Conservation (phyloP, 495 filamentous ascomycete species). For the Rusavskia elegans region DNA sequence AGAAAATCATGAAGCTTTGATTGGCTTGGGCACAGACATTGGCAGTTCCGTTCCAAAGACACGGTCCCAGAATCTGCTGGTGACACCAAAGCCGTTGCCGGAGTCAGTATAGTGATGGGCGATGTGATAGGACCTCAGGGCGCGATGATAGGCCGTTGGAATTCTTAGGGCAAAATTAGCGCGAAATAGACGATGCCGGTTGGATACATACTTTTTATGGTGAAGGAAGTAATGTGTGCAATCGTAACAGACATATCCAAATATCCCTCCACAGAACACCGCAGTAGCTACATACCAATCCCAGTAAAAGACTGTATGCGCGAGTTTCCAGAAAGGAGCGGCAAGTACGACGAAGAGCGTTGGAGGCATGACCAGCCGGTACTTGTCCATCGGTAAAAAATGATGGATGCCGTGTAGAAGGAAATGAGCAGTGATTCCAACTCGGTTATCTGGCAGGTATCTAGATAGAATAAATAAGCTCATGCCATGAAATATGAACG, state of each 20-base stretch:
- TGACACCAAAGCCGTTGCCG: conserved; percentile 96
- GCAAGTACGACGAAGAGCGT: conserved; percentile 75
- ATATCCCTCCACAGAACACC: conserved; percentile 79
- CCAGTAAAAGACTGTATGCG: conserved; percentile 68
- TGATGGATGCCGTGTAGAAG: conserved; percentile 94
- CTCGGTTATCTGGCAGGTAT: conserved; percentile 82
- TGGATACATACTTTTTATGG: conserved; percentile 59
- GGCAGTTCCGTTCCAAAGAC: conserved; percentile 79
- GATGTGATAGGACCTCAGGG: conserved; percentile 92
- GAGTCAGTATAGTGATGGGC: conserved; percentile 94
- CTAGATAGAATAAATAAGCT: conserved; percentile 20
- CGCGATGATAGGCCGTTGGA: conserved; percentile 71
- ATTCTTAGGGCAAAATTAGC: conserved; percentile 15
- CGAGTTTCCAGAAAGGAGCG: conserved; percentile 82
- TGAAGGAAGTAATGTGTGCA: conserved; percentile 99
- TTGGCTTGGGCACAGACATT: conserved; percentile 22
- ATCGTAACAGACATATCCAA: conserved; percentile 93
- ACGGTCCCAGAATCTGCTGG: conserved; percentile 91
- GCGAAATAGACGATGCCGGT: too few relatives aligned
- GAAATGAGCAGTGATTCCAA: conserved; percentile 82
- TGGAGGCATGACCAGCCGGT: conserved; percentile 94
- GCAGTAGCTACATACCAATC: conserved; percentile 67
- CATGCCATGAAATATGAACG: neutral
- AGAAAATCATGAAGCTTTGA: conserved; percentile 37
- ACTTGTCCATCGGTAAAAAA: conserved; percentile 96